Evolutionary conservation across 202 grass and related monocot genomes (phyloP), one percentile per base, ranked within the genome.

Genomic region (Panicum hallii): DNA sequence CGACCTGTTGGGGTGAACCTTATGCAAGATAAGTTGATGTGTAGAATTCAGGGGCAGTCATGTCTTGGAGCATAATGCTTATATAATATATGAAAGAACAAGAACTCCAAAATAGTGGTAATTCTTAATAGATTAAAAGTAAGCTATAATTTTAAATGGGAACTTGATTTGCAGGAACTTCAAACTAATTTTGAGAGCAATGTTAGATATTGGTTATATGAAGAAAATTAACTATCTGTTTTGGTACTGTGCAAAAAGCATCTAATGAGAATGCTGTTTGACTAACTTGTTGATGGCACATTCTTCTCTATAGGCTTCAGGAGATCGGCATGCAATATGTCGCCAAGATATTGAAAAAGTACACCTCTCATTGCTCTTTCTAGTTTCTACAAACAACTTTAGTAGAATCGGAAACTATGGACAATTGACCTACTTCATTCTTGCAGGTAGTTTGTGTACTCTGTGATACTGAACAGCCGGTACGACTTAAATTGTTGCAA

Each of bases 361-460:
- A 96, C 32, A 44, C 30, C 70, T 79, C 44, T 42, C 15, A 82
- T 26, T 47, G n/a, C 9, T 22, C 50, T 85, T 73, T 72, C 47
- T 52, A 56, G 8, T 74, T 84, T 76, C 23, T 80, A 78, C 19
- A 79, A 57, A 14, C 19, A 45, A 80, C 32, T 78, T 79, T 72
- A 79, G 55, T 80, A 81, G 63, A 50, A 80, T 75, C 46, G 66
- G 38, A 72, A 72, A 54, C 61, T 69, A 52, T 52, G 47, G 79
- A 82, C 85, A 38, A 60, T 44, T 62, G 41, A 63, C 26, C 63
- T 81, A 69, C n/a, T 64, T 87, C 16, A 55, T 58, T 85, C 80
- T 75, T 94, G 87, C 90, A 99, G 97, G 93, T 97, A 75, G 78
- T 99, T 58, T 99, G 93, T 78, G 60, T 99, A 72, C 82, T 99